Base-by-base conservation (phyloP, 1,284 basidiomycete genomes). In the Marasmius tenuissimus region DNA sequence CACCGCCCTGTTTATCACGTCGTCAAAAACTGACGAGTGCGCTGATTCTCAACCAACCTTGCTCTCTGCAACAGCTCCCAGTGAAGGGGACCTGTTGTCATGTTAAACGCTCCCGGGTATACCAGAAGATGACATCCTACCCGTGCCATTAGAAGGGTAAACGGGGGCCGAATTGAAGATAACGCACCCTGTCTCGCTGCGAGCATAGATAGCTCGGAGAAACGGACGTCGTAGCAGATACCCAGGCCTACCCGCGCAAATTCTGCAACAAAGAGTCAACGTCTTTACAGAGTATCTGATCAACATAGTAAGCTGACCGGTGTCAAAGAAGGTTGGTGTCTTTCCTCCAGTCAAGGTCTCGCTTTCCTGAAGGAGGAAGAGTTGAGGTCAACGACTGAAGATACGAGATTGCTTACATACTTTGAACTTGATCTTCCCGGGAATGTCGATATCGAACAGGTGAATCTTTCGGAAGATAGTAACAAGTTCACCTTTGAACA, bases 361-460 rank as follows among this genome's bases (percentile, higher is more conserved):
- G 72, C 95, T 97, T 80, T 99, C 97, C 91, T 97, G 70, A 33
- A 50, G n/a, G 42, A 16, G 14, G 22, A 4, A 33, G 20, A 54
- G 58, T 16, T 8, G 20, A 14, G 51, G 45, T 61, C 51, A 38
- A 61, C 14, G n/a, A n/a, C 5, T 38, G 3, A 20, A 20, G 33
- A 39, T 42, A n/a, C n/a, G 34, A 20, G 34, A 49, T 47, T 47
- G 20, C 40, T 11, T 9, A 65, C 77, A 64, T 60, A 92, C 95
- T 81, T 97, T 97, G 86, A 99, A 99, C 4, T 80, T 95, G 76
- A 99, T 98, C 74, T 94, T 91, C 18, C 97, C 97, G 0, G 96
- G 96, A 60, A 98, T 97, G 72, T 99, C 94, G 64, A 99, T 98
- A 74, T 99, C 97, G 72, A 99, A 99, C 9, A 99, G 80, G 72